Conservation (phyloP, 2,329 filamentous ascomycete species). For the Beauveria varroae region DNA sequence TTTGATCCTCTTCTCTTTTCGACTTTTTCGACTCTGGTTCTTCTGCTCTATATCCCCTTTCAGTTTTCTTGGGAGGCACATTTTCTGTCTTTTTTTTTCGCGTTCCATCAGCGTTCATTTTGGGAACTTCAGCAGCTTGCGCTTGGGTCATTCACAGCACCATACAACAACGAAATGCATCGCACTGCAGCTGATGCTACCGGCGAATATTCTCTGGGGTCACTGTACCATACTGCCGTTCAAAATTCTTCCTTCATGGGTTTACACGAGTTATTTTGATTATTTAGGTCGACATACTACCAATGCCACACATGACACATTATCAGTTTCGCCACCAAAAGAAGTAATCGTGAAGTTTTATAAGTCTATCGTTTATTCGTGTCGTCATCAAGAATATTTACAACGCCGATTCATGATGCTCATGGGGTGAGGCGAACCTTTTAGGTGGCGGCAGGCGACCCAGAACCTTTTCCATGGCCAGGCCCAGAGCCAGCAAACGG, state of each 20-base stretch:
- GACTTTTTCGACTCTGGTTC: neutral
- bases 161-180: neutral
- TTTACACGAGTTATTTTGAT: neutral
- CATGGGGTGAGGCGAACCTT: neutral
- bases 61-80: neutral
- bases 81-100: neutral
- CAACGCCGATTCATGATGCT: neutral
- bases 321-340: neutral
- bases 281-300: neutral
- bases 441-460: constrained; percentile 12
- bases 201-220: neutral
- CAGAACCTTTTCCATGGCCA: constrained; percentile 13
- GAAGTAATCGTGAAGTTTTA: neutral
- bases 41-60: neutral
- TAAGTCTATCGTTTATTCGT: neutral
- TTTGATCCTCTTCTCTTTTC: neutral
- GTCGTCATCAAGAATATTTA: neutral
- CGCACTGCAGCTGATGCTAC: neutral
- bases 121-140: neutral
- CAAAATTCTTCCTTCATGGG: neutral
- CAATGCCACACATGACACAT: neutral
- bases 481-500: constrained; percentile 11
- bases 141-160: neutral
- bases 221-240: neutral
- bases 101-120: neutral